Percentiles rank a stretch among this genome's conserved stretches.
phyloP scores from a whole-genome alignment of 2,329 filamentous ascomycete genomes.

The Aspergillus fijiensis region DNA sequence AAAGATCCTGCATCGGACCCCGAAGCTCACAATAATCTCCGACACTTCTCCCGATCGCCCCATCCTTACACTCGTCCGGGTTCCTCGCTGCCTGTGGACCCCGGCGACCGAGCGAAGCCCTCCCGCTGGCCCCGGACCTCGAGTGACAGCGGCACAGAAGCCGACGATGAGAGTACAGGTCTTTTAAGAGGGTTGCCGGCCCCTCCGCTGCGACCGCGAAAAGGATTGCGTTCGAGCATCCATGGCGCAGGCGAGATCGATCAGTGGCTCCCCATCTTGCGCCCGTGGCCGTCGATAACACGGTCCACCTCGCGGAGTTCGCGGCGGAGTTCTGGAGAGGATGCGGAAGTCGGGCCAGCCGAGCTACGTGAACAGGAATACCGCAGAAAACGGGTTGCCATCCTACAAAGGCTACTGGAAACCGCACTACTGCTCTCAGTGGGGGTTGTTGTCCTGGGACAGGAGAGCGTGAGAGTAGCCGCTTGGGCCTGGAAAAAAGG shows the following conservation, averaged over 20 bases:
- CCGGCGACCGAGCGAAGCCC: conserved; percentile 34
- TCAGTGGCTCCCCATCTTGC: conserved; percentile 31
- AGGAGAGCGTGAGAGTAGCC: conserved; percentile 30
- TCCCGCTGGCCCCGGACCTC: conserved; percentile 56
- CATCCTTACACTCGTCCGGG: conserved; percentile 66
- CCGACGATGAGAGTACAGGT: conserved; percentile 79
- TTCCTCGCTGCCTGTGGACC: conserved; percentile 37
- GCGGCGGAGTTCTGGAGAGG: conserved; percentile 35
- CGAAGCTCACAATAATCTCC: conserved; percentile 35
- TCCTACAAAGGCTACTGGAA: conserved; percentile 54
- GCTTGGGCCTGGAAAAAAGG: conserved; percentile 42
- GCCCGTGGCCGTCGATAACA: conserved; percentile 34
- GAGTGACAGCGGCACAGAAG: conserved; percentile 91
- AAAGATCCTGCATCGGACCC: conserved; percentile 21
- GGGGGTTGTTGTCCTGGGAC: conserved; percentile 45
- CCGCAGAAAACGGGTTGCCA: conserved; percentile 40
- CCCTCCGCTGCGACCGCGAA: conserved; percentile 69
- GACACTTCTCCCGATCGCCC: conserved; percentile 60
- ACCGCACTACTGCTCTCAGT: conserved; percentile 55
- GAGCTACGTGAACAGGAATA: conserved; percentile 27
- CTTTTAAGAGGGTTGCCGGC: conserved; percentile 82
- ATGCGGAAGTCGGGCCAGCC: conserved; percentile 23
- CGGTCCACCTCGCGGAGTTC: conserved; percentile 29
- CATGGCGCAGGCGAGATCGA: conserved; percentile 27
- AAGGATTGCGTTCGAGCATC: conserved; percentile 64